Evolutionary conservation across 495 filamentous ascomycete genomes (phyloP), one percentile per base, ranked within the genome.

Genomic region (Xylaria acuta): DNA sequence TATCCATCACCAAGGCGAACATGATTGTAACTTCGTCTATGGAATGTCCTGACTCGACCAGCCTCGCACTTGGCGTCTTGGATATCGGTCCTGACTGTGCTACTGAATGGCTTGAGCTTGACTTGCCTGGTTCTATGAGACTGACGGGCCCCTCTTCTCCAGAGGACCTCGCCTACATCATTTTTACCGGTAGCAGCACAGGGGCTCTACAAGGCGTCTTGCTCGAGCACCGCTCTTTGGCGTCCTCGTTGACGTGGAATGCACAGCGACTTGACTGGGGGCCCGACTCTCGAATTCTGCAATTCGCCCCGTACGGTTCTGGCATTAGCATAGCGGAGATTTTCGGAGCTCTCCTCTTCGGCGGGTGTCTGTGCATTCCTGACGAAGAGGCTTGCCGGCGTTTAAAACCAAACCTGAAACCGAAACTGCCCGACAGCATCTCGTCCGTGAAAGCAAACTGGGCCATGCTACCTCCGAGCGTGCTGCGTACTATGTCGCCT

Each of bases 271-370:
- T 87, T n/a, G 64, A 76, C 32, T 81, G 87, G 70, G 74, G 79
- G 34, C 72, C 81, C 1, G 64, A 72, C 0, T 83, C 84, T 36
- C 78, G 86, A 6, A 79, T 86, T 6, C 75, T 92, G 9, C 89
- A 92, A 72, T 91, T 88, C 60, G 86, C 89, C 8, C 85, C 86
- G n/a, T 88, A 87, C 72, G 87, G 85, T 0, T 92, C 89, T 51
- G 89, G 91, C 64, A 84, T 84, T 14, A 86, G 83, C 49, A 75
- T 90, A 6, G 64, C 84, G 1, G 89, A 91, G 34, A 87, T 88
- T 5, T 82, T 90, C 34, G 84, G 86, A 5, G 85, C 86, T 0
- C 76, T 92, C 0, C 87, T 87, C 0, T 20, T 64, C 11, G 82
- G 82, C 27, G 81, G 74, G 14, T 72, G 69, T 43, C 63, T 84